phyloP scores from a whole-genome alignment of 176 grass and related monocot species.

The Eleusine indica region DNA sequence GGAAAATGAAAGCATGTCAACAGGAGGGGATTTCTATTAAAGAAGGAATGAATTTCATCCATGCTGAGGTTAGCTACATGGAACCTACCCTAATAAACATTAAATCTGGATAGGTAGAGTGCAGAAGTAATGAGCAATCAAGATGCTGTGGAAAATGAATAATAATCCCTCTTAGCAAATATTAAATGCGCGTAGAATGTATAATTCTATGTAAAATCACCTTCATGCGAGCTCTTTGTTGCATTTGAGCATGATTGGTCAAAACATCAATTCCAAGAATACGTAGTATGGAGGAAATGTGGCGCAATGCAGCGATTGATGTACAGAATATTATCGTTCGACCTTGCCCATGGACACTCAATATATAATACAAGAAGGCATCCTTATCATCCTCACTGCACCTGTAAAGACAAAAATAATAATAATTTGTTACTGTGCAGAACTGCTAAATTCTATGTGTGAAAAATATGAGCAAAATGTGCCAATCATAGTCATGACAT shows the following conservation, averaged over 20 bases:
- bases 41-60: background rate
- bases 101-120: background rate
- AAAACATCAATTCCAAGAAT: slow-evolving; percentile 61
- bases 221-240: slow-evolving; percentile 94
- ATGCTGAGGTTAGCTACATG: background rate
- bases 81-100: slow-evolving; percentile 22
- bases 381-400: slow-evolving; percentile 88
- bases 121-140: background rate
- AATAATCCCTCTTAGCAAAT: background rate
- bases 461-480: background rate
- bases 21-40: background rate
- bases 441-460: background rate
- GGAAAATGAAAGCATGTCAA: background rate
- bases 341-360: slow-evolving; percentile 84
- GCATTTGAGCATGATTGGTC: slow-evolving; percentile 97
- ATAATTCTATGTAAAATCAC: slow-evolving; percentile 36
- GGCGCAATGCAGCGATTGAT: slow-evolving; percentile 82
- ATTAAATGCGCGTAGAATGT: background rate
- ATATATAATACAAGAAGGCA: slow-evolving; percentile 83
- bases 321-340: slow-evolving; percentile 79
- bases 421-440: slow-evolving; percentile 12
- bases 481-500: background rate
- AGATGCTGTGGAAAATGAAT: slow-evolving; percentile 7
- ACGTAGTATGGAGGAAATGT: slow-evolving; percentile 67
- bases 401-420: slow-evolving; percentile 39